A percentile compares a stretch with the other conserved stretches of the same genome.
These are phyloP conservation scores for Urostyla sp. DNA, from an alignment of 73 alveolate species.

Conservation along the genomic window DNA sequence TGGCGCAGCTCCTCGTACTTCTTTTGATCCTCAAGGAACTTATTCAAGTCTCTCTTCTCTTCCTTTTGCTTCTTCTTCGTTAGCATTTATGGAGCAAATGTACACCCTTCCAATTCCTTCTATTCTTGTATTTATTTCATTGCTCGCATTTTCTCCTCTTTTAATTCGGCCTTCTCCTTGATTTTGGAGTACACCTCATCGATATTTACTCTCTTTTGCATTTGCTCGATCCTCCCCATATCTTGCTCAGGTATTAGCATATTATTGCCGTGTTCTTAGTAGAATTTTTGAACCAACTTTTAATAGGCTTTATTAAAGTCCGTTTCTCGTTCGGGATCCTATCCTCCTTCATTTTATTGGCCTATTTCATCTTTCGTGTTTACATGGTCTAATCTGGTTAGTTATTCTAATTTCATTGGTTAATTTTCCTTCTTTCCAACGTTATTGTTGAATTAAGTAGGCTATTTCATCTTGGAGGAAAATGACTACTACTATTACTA, in stretches of 20 bases:
- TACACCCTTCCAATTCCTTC: constrained; percentile 62
- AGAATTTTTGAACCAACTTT: constrained; percentile 26
- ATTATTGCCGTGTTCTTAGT: constrained; percentile 34
- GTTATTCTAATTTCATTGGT: background rate
- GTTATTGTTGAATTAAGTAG: no score
- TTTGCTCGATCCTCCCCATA: constrained; percentile 9
- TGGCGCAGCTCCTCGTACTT: constrained; percentile 31
- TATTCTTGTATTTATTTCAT: constrained; percentile 11
- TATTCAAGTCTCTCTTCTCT: constrained; percentile 54
- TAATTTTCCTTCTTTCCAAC: background rate
- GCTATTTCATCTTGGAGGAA: background rate
- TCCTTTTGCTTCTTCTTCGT: constrained; percentile 27
- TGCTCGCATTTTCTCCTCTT: constrained; percentile 41
- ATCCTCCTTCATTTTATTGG: background rate
- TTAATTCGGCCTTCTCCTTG: constrained; percentile 5
- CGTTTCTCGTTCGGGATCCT: constrained; percentile 45
- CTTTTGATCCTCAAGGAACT: constrained; percentile 62
- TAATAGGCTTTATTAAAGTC: constrained; percentile 61
- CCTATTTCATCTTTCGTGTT: background rate
- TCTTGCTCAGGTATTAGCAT: constrained; percentile 49
- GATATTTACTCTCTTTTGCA: background rate
- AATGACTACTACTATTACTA: background rate
- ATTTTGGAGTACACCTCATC: constrained; percentile 16
- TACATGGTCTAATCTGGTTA: background rate
- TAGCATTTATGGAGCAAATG: constrained; percentile 55